Percentiles rank a stretch among this genome's conserved stretches.
Conservation (phyloP, 176 grass and related monocot genomes). For the Triticum aestivum region DNA sequence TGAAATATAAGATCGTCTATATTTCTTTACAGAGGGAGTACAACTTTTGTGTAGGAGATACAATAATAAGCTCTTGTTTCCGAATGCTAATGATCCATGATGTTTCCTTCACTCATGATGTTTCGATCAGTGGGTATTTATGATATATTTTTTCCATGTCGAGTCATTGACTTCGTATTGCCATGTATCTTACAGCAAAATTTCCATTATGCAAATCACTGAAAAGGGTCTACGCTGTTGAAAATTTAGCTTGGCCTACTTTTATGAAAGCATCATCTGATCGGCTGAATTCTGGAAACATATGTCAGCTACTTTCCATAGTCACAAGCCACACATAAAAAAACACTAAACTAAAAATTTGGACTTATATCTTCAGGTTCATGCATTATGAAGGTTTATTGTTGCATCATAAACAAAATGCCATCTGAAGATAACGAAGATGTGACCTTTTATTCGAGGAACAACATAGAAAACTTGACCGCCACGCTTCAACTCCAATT, state of each 20-base stretch:
- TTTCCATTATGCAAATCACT: neutral
- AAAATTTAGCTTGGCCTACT: neutral
- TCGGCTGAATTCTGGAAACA: neutral
- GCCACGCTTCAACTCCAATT: slow-evolving; percentile 74
- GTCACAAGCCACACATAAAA: neutral
- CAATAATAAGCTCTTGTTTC: too few species aligned
- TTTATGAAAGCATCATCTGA: neutral
- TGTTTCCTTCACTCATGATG: neutral
- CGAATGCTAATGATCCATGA: too few species aligned
- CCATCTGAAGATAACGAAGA: slow-evolving; percentile 20
- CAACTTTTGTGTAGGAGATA: too few species aligned
- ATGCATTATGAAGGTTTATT: slow-evolving; percentile 15
- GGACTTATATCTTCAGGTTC: slow-evolving; percentile 9
- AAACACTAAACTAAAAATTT: slow-evolving; percentile 16
- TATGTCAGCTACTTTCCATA: neutral
- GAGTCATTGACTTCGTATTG: neutral
- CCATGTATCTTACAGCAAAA: neutral
- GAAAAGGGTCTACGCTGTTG: neutral
- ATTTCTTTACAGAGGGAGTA: too few species aligned
- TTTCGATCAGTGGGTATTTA: neutral
- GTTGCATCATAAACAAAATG: slow-evolving; percentile 11
- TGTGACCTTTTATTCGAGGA: slow-evolving; percentile 85
- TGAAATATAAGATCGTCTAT: too few species aligned
- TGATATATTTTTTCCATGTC: neutral
- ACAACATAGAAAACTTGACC: slow-evolving; percentile 99